phyloP scores from a whole-genome alignment of 2,329 filamentous ascomycete species.

The Colletotrichum neosansevieriae region DNA sequence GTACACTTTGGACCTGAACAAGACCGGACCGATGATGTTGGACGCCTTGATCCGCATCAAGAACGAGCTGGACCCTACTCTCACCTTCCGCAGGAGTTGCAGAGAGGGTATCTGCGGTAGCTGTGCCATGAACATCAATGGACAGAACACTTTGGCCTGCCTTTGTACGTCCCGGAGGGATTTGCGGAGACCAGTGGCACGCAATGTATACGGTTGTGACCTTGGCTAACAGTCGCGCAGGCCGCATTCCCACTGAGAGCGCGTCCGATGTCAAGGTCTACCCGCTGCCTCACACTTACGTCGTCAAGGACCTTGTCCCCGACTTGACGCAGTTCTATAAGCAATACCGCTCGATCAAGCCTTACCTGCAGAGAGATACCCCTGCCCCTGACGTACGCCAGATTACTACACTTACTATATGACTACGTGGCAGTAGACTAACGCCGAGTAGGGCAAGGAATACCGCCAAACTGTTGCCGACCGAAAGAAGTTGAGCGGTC shows the following conservation, averaged over 20 bases:
- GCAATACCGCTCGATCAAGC: conserved; percentile 99
- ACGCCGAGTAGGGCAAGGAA: conserved; percentile 79
- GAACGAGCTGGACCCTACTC: conserved; percentile 96
- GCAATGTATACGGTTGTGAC: neutral
- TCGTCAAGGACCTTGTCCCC: conserved; percentile 98
- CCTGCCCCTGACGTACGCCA: conserved; percentile 82
- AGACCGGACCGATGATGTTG: conserved; percentile 98
- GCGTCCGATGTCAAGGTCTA: conserved; percentile 91
- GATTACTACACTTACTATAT: neutral
- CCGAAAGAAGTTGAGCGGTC: conserved; percentile 94
- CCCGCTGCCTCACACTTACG: conserved; percentile 97
- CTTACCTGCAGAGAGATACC: conserved; percentile 93
- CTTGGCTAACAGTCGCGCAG: conserved; percentile 61
- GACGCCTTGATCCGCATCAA: conserved; percentile 98
- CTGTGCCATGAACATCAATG: conserved; percentile 99
- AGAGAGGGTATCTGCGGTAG: conserved; percentile 98
- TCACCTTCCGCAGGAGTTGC: conserved; percentile 96
- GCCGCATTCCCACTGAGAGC: conserved; percentile 91
- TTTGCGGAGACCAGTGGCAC: neutral
- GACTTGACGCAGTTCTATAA: conserved; percentile 99
- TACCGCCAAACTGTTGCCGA: conserved; percentile 92
- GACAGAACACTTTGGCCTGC: conserved; percentile 97
- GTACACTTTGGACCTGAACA: conserved; percentile 96
- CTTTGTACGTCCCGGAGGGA: conserved; percentile 77
- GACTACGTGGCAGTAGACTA: conserved; percentile 9